These are phyloP conservation scores for Pichia rugopelliculosa DNA, from an alignment of 805 yeast species.

Conservation along the genomic window DNA sequence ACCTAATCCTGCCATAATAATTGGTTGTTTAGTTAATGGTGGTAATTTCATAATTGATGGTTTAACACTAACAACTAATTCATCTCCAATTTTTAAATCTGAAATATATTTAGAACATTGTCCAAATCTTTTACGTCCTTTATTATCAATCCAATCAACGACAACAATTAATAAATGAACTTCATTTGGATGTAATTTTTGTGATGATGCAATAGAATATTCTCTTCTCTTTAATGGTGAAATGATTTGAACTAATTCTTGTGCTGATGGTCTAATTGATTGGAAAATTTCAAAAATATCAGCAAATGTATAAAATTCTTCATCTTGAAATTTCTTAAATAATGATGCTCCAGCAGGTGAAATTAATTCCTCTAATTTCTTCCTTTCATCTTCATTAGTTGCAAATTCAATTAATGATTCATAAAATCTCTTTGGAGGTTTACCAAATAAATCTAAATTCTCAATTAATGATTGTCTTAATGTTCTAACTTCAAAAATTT, in stretches of 20 bases:
- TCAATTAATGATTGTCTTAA: slow-evolving; percentile 75
- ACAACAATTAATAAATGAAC: slow-evolving; percentile 90
- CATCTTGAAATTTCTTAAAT: slow-evolving; percentile 79
- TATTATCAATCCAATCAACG: slow-evolving; percentile 88
- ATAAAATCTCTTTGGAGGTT: slow-evolving; percentile 91
- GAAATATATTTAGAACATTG: slow-evolving; percentile 91
- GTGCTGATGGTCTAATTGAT: slow-evolving; percentile 71
- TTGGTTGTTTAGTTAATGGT: slow-evolving; percentile 77
- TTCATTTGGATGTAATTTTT: slow-evolving; percentile 82
- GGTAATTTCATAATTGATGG: slow-evolving; percentile 97
- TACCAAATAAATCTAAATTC: slow-evolving; percentile 82
- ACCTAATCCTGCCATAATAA: slow-evolving; percentile 95
- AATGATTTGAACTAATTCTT: slow-evolving; percentile 62
- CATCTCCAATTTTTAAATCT: slow-evolving; percentile 71
- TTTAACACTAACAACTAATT: slow-evolving; percentile 87
- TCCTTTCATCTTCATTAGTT: slow-evolving; percentile 58
- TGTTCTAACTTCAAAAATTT: slow-evolving; percentile 64
- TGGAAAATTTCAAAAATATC: slow-evolving; percentile 75
- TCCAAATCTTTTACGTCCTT: slow-evolving; percentile 82
- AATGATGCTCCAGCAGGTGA: slow-evolving; percentile 78
- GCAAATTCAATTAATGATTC: slow-evolving; percentile 75
- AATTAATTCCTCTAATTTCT: slow-evolving; percentile 52
- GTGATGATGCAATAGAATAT: slow-evolving; percentile 95
- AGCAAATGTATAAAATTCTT: slow-evolving; percentile 69
- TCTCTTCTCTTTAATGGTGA: slow-evolving; percentile 94